Conservation (phyloP, 352 stramenopile species). For the Phytopythium kandeliae region DNA sequence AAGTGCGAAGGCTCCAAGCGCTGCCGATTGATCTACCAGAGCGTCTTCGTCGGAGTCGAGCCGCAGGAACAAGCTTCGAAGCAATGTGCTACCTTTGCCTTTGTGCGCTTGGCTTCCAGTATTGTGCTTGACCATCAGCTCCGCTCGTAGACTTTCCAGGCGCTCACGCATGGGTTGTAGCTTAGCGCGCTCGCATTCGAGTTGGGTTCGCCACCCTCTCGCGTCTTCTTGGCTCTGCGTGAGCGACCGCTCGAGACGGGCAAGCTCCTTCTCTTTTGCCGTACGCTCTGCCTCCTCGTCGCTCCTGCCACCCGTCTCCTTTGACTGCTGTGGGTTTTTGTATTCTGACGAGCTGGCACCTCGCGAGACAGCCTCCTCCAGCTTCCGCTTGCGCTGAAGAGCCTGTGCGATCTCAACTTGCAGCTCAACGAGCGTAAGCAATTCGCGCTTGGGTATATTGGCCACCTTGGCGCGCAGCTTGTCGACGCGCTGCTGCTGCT, state of each 20-base stretch:
- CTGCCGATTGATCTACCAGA: constrained; percentile 11
- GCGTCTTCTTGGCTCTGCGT: constrained; percentile 33
- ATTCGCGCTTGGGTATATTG: constrained; percentile 32
- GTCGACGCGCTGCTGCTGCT: constrained; percentile 23
- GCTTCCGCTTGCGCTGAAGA: constrained; percentile 33
- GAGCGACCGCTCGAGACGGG: constrained; percentile 23
- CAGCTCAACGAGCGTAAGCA: constrained; percentile 42
- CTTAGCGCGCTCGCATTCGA: constrained; percentile 43
- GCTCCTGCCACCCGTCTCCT: neutral
- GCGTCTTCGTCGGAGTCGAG: constrained; percentile 13
- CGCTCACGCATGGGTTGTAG: constrained; percentile 32
- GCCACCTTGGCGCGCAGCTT: constrained; percentile 24
- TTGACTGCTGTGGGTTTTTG: neutral
- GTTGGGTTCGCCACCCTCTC: constrained; percentile 28
- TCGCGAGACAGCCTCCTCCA: constrained; percentile 16
- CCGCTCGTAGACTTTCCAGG: constrained; percentile 16
- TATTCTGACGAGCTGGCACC: no score
- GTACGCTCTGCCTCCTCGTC: constrained; percentile 11
- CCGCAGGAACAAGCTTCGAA: constrained; percentile 25
- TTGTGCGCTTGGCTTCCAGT: constrained; percentile 1
- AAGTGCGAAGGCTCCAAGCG: constrained; percentile 19
- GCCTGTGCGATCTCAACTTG: constrained; percentile 47
- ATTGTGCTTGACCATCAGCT: constrained; percentile 11
- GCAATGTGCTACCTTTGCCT: constrained; percentile 18
- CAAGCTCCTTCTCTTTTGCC: constrained; percentile 40